Evolutionary conservation across 2,329 filamentous ascomycete species (phyloP).

Genomic region (Dactylellina leptospora): DNA sequence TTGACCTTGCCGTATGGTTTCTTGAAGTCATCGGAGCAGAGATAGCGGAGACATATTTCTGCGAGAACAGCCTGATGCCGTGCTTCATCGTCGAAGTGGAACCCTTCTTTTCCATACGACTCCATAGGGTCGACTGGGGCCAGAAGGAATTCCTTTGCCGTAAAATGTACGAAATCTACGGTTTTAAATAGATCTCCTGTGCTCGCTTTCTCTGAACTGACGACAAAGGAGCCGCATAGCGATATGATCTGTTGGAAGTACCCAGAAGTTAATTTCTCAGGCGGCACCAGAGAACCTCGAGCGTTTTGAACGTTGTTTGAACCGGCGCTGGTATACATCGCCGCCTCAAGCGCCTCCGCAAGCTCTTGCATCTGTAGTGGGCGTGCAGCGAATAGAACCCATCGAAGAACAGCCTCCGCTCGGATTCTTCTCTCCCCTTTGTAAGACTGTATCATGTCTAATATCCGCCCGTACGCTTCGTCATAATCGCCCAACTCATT

Average conservation of each 20-base stretch:
- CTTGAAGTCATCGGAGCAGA: conserved; percentile 36
- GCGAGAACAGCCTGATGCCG: conserved; percentile 30
- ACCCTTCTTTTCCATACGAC: conserved; percentile 25
- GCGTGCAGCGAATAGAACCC: conserved; percentile 49
- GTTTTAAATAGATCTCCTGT: conserved; percentile 22
- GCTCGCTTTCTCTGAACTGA: conserved; percentile 20
- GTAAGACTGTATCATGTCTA: conserved; percentile 36
- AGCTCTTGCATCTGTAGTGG: conserved; percentile 49
- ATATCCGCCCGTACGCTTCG: conserved; percentile 44
- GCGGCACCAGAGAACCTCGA: conserved; percentile 14
- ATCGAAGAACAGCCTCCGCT: conserved; percentile 45
- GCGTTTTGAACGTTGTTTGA: conserved; percentile 10
- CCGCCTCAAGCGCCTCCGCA: conserved; percentile 33
- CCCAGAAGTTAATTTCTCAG: conserved; percentile 24
- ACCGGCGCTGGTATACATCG: conserved; percentile 19
- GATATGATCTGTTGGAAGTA: conserved; percentile 39
- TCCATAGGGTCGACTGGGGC: conserved; percentile 19
- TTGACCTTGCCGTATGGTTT: conserved; percentile 29
- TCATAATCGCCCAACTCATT: conserved; percentile 25
- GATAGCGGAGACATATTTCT: conserved; percentile 36
- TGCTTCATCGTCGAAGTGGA: conserved; percentile 40
- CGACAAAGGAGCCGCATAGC: conserved; percentile 41
- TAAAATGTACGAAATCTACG: conserved; percentile 53
- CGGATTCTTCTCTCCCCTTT: conserved; percentile 21
- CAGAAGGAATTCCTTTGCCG: conserved; percentile 52